Conservation (phyloP, 2,329 filamentous ascomycete species). For the Pseudonectria foliicola region DNA sequence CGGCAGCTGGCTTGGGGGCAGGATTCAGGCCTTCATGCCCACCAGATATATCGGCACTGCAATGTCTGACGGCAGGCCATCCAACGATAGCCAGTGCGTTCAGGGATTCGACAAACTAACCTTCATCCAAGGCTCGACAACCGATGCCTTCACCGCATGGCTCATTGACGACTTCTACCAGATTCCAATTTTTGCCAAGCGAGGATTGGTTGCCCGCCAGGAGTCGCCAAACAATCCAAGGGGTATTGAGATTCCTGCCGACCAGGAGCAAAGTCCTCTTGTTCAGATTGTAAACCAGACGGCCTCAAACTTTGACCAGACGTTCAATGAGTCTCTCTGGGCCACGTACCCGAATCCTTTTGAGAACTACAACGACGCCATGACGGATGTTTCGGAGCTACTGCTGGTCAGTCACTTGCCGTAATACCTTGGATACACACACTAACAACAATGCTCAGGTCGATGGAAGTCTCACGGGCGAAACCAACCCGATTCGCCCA, state of each 20-base stretch:
- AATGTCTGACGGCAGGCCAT: constrained; percentile 17
- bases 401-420: constrained; percentile 12
- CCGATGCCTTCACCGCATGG: constrained; percentile 20
- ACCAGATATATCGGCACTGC: constrained; percentile 23
- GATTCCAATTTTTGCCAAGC: constrained; percentile 18
- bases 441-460: constrained; percentile 8
- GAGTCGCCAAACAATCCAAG: constrained; percentile 4
- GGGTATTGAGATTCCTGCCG: constrained; percentile 11
- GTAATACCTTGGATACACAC: not conserved
- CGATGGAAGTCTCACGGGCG: constrained; percentile 25
- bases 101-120: constrained; percentile 25
- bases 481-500: constrained; percentile 23
- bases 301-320: constrained; percentile 18
- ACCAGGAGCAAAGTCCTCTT: constrained; percentile 12
- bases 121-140: constrained; percentile 24
- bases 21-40: constrained; percentile 23
- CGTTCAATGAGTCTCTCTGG: constrained; percentile 25
- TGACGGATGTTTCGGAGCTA: constrained; percentile 18
- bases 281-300: constrained; percentile 19
- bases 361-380: constrained; percentile 18
- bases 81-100: constrained; percentile 22
- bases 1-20: constrained; percentile 23
- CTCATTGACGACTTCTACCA: constrained; percentile 21
- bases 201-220: constrained; percentile 9
- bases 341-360: constrained; percentile 26